Conservation (phyloP, 805 yeast genomes). For the Metschnikowia matae region DNA sequence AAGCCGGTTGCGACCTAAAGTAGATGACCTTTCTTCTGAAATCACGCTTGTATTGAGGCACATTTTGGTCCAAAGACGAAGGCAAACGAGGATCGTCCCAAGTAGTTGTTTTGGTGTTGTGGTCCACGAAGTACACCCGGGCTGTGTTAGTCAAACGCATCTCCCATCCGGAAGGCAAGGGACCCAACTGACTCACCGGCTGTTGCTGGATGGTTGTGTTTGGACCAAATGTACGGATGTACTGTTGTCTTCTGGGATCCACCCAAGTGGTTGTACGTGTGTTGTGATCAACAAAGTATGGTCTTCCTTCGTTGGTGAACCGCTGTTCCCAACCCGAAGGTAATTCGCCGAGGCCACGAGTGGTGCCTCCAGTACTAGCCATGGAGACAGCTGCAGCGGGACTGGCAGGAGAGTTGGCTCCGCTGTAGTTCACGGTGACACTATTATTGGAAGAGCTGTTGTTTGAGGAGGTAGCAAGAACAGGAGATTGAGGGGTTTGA, state of each 20-base stretch:
- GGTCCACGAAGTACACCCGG: conserved; percentile 97
- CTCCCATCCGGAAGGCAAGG: conserved; percentile 99
- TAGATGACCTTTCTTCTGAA: conserved; percentile 96
- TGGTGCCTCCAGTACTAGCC: conserved; percentile 82
- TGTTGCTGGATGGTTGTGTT: conserved; percentile 93
- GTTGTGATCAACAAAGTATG: conserved; percentile 97
- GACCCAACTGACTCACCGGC: conserved; percentile 96
- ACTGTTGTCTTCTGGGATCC: conserved; percentile 98
- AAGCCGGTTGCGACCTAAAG: conserved; percentile 97
- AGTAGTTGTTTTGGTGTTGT: conserved; percentile 97
- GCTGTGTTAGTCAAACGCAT: conserved; percentile 99
- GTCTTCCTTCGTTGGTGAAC: conserved; percentile 96
- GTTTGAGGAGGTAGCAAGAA: conserved; percentile 17
- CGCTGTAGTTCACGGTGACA: conserved; percentile 44
- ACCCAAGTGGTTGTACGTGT: conserved; percentile 99
- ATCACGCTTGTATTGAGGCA: conserved; percentile 98
- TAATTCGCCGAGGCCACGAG: conserved; percentile 92
- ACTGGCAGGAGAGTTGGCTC: conserved; percentile 49
- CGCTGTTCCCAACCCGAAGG: conserved; percentile 99
- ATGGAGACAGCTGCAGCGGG: conserved; percentile 65
- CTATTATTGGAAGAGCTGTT: conserved; percentile 35
- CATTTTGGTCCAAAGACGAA: conserved; percentile 94
- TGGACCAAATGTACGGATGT: conserved; percentile 91
- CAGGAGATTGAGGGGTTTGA: conserved; percentile 35
- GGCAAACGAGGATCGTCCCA: conserved; percentile 99